phyloP scores from a whole-genome alignment of 768 basidiomycete species.

The Amanita molliuscula region DNA sequence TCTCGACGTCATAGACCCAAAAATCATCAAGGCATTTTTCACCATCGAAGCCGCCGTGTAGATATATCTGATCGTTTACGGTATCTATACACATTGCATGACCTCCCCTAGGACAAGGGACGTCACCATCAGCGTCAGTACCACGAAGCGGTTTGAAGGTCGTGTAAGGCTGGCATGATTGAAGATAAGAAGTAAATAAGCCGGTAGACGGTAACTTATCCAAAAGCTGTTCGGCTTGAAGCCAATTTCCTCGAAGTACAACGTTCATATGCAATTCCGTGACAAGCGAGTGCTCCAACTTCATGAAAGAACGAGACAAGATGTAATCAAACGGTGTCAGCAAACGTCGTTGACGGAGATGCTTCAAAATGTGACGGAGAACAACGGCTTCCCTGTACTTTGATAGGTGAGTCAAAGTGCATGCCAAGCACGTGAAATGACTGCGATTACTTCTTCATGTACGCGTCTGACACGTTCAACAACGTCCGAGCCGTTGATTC shows the following conservation, averaged over 20 bases:
- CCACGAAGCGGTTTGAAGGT: constrained; percentile 52
- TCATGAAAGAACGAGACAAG: constrained; percentile 40
- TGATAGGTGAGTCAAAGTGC: background rate
- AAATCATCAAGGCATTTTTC: constrained; percentile 66
- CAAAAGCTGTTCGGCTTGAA: constrained; percentile 44
- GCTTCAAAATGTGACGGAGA: constrained; percentile 62
- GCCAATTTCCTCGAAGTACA: constrained; percentile 60
- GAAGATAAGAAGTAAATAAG: constrained; percentile 54
- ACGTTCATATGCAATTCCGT: constrained; percentile 53
- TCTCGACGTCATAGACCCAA: constrained; percentile 58
- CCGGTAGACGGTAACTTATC: constrained; percentile 36
- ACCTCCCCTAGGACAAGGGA: constrained; percentile 61
- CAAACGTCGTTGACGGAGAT: constrained; percentile 67
- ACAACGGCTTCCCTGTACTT: constrained; percentile 60
- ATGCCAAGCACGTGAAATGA: constrained; percentile 1
- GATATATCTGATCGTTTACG: constrained; percentile 51
- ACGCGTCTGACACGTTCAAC: constrained; percentile 42
- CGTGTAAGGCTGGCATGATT: constrained; percentile 46
- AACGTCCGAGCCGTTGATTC: constrained; percentile 42
- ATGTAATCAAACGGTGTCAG: constrained; percentile 55
- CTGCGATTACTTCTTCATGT: constrained; percentile 54
- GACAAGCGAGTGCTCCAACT: constrained; percentile 62
- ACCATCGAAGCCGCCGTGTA: constrained; percentile 78
- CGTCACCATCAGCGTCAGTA: constrained; percentile 54
- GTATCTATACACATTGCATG: constrained; percentile 78